Evolutionary conservation across 306 rosid species (phyloP).

Genomic region (Rubus parviflorus): DNA sequence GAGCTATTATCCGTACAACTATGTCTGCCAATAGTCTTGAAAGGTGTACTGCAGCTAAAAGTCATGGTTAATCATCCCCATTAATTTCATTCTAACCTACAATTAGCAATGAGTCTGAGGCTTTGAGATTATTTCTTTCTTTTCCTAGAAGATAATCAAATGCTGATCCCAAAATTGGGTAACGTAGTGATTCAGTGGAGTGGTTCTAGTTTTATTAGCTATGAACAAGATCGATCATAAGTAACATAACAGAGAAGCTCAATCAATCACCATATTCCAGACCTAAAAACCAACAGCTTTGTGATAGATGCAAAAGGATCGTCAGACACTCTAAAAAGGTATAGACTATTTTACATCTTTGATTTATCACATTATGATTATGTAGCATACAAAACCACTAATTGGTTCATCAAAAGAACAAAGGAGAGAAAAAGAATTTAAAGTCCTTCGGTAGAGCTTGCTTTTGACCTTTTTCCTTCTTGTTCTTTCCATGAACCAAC

Average conservation of each 20-base stretch:
- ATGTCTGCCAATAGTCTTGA: neutral
- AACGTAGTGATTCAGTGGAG: neutral
- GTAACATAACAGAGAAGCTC: neutral
- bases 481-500: neutral
- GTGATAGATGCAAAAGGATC: neutral
- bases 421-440: neutral
- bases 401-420: conserved; percentile 10
- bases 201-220: neutral
- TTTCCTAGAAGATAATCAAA: neutral
- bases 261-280: neutral
- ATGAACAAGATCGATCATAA: conserved; percentile 3
- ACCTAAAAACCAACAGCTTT: neutral
- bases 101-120: neutral
- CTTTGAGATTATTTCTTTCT: neutral
- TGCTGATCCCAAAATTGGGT: conserved; percentile 1
- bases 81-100: neutral
- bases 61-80: neutral
- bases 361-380: neutral
- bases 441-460: neutral
- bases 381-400: neutral
- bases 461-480: neutral
- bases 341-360: neutral
- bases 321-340: neutral
- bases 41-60: neutral
- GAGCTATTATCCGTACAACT: neutral